Percentiles rank a stretch among this genome's conserved stretches.
phyloP scores from a whole-genome alignment of 371 early-diverging fungal species.

The Basidiobolus meristosporus region DNA sequence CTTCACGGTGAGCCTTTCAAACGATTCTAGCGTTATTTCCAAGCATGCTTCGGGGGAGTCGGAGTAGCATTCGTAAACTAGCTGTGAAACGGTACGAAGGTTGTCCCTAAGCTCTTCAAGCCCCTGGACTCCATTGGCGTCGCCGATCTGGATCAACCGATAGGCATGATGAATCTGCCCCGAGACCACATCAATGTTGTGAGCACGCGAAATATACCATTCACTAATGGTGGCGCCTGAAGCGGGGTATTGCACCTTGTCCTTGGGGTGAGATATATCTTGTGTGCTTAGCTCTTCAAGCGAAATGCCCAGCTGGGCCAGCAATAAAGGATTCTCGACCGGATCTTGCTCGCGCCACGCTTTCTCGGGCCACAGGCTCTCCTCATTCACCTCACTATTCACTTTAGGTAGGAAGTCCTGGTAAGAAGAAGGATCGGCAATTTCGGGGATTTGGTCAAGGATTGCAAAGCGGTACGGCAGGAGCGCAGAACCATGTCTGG shows the following conservation, averaged over 20 bases:
- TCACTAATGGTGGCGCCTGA: constrained; percentile 1
- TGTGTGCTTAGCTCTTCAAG: constrained; percentile 1
- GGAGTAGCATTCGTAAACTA: constrained; percentile 5
- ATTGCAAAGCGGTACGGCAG: constrained; percentile 39
- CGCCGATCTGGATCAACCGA: constrained; percentile 2
- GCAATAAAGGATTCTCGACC: constrained; percentile 6
- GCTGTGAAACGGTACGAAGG: constrained; percentile 2
- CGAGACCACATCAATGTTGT: constrained; percentile 4
- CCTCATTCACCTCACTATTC: neutral
- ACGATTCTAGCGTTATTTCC: constrained; percentile 1
- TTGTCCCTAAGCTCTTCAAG: constrained; percentile 5
- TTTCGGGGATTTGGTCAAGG: constrained; percentile 39
- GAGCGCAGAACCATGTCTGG: constrained; percentile 28
- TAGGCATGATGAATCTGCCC: constrained; percentile 7
- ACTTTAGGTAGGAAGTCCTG: constrained; percentile 5
- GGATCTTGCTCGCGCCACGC: constrained; percentile 6
- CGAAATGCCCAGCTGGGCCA: neutral
- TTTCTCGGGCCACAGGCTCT: constrained; percentile 3
- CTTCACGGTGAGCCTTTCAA: constrained; percentile 1
- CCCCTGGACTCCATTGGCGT: constrained; percentile 2
- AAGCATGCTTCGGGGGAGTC: neutral
- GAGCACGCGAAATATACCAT: constrained; percentile 7
- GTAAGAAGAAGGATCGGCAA: constrained; percentile 7
- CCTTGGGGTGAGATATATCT: constrained; percentile 1
- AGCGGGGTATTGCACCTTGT: constrained; percentile 4